These are phyloP conservation scores for Blastobotrys petasosporus DNA, from an alignment of 1,139 yeast genomes.

Conservation along the genomic window DNA sequence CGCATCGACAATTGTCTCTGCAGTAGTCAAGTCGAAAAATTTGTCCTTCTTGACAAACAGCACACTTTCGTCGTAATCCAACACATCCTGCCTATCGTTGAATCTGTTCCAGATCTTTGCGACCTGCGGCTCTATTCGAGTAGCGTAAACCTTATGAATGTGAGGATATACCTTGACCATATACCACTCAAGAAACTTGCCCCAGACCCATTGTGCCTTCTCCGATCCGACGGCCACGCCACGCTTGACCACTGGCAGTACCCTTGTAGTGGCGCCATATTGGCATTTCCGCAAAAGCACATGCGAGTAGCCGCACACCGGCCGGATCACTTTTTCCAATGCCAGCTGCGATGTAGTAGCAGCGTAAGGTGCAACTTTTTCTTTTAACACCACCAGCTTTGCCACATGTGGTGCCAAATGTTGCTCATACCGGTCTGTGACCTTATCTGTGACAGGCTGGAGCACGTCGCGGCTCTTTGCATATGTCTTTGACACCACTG, in stretches of 20 bases:
- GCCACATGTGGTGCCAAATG: constrained; percentile 15
- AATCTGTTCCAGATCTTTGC: constrained; percentile 25
- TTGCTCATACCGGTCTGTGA: constrained; percentile 12
- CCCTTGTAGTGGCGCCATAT: constrained; percentile 13
- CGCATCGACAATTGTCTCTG: not conserved
- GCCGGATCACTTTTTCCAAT: constrained; percentile 11
- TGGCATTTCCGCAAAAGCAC: constrained; percentile 12
- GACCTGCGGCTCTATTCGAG: constrained; percentile 28
- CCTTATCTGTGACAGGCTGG: constrained; percentile 16
- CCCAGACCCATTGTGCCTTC: not conserved
- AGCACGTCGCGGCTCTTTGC: constrained; percentile 9
- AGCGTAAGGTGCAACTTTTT: constrained; percentile 13
- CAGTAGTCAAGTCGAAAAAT: constrained; percentile 2
- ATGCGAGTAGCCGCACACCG: constrained; percentile 11
- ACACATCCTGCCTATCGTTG: constrained; percentile 6
- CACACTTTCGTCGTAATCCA: constrained; percentile 5
- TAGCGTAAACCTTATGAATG: constrained; percentile 20
- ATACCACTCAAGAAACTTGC: constrained; percentile 16
- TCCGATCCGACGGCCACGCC: too few relatives aligned
- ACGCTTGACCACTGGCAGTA: constrained; percentile 11
- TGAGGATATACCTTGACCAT: constrained; percentile 19
- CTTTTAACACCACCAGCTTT: constrained; percentile 12
- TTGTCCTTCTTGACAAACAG: constrained; percentile 9
- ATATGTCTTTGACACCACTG: constrained; percentile 13
- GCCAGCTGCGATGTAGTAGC: not conserved